These are phyloP conservation scores for Pyrenophora teres DNA, from an alignment of 2,329 filamentous ascomycete species.

Conservation along the genomic window DNA sequence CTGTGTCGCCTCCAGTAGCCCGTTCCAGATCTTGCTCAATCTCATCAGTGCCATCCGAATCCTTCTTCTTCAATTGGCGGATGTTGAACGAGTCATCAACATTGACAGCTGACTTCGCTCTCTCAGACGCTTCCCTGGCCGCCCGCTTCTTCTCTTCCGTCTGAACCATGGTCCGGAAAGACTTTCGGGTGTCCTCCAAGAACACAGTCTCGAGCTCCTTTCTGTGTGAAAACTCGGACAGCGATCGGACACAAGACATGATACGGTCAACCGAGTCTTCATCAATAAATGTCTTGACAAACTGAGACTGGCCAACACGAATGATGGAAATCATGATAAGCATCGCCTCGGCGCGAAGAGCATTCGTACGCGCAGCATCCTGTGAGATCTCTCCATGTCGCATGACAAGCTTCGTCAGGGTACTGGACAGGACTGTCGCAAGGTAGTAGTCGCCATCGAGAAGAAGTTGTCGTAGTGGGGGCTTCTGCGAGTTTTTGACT, in stretches of 20 bases:
- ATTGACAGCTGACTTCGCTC: slow-evolving; percentile 90
- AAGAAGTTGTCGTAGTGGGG: slow-evolving; percentile 86
- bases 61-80: slow-evolving; percentile 87
- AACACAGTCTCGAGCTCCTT: slow-evolving; percentile 92
- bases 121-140: slow-evolving; percentile 90
- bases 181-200: slow-evolving; percentile 90
- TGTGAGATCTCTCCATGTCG: slow-evolving; percentile 91
- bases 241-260: slow-evolving; percentile 93
- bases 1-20: slow-evolving; percentile 87
- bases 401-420: slow-evolving; percentile 97
- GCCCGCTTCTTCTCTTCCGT: slow-evolving; percentile 97
- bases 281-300: slow-evolving; percentile 95
- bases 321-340: slow-evolving; percentile 99
- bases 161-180: slow-evolving; percentile 95
- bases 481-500: slow-evolving; percentile 96
- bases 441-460: slow-evolving; percentile 97
- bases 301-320: slow-evolving; percentile 96
- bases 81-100: slow-evolving; percentile 95
- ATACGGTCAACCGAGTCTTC: slow-evolving; percentile 98
- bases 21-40: slow-evolving; percentile 89
- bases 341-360: slow-evolving; percentile 95
- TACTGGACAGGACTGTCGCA: slow-evolving; percentile 91
- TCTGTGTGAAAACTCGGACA: slow-evolving; percentile 86
- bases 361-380: slow-evolving; percentile 86
- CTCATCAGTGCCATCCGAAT: slow-evolving; percentile 78